Evolutionary conservation across 305 asterid species (phyloP), one percentile per base, ranked within the genome.

Genomic region (Fraxinus platypoda): DNA sequence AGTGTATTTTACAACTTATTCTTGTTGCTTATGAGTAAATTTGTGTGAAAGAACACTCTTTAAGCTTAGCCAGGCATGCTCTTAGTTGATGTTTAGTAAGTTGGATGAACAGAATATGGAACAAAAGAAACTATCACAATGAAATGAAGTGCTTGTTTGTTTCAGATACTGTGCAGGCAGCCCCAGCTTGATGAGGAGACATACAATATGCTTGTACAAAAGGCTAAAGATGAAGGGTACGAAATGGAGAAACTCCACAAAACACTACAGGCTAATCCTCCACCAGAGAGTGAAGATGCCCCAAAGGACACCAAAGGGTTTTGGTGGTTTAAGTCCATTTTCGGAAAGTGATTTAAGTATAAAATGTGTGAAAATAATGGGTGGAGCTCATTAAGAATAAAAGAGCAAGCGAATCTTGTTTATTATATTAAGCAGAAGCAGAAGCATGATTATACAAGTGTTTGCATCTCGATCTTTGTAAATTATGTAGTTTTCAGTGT

Each of bases 281-380:
- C 93, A 0, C 94, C 93, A 0, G 89, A 84, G n/a, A 41, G 81
- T 12, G 90, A 86, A 8, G 83, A 41, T 15, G 11, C 90, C 1
- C 87, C 90, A 0, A 23, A 85, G 7, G 95, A 91, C 74, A 86
- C 80, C 1, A 88, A 84, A 78, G 95, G 95, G n/a, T n/a, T 89
- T 8, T 90, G 95, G 94, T 90, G 94, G 94, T 11, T 91, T 30
- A 91, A 91, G 79, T 91, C 95, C 82, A 28, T 91, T 5, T 84
- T 91, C 0, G 95, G 94, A 54, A 91, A 87, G 78, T 91, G 73
- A 52, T 52, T 17, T 19, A 23, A 59, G 11, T 7, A 8, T 59
- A 8, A 21, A 21, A 59, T 21, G 15, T 59, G 13, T 59, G 71
- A 52, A 52, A 52, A 52, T 17, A 52, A 52, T 4, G 9, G 64